Evolutionary conservation across 1,284 basidiomycete genomes (phyloP).

Genomic region (Chondrostereum purpureum): DNA sequence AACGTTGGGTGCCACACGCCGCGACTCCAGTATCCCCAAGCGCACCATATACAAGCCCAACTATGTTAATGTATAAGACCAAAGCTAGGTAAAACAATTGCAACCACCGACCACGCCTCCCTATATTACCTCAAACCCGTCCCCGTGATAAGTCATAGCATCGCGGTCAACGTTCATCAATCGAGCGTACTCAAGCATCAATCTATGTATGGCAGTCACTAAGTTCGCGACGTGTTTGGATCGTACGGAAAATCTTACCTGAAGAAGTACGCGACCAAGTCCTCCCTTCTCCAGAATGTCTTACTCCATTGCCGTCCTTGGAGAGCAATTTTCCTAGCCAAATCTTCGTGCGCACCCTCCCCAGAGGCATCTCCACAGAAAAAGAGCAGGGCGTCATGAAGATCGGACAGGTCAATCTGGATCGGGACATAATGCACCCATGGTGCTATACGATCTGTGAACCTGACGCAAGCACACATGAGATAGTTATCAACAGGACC

Average conservation of each 20-base stretch:
- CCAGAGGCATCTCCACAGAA: constrained; percentile 38
- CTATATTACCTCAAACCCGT: constrained; percentile 2
- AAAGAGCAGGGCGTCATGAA: constrained; percentile 48
- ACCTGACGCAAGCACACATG: constrained; percentile 10
- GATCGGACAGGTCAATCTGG: constrained; percentile 38
- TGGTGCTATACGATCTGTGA: constrained; percentile 28
- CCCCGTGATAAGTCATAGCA: constrained; percentile 18
- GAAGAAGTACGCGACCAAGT: constrained; percentile 51
- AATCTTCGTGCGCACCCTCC: constrained; percentile 36
- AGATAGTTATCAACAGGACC: background rate
- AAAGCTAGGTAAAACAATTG: no score
- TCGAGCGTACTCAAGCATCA: constrained; percentile 37
- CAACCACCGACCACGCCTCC: background rate
- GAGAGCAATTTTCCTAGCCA: constrained; percentile 43
- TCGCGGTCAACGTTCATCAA: constrained; percentile 35
- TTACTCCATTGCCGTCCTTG: constrained; percentile 46
- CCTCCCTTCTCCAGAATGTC: constrained; percentile 46
- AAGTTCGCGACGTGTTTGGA: no score
- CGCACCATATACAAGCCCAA: no score
- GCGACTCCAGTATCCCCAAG: no score
- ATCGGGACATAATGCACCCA: constrained; percentile 55
- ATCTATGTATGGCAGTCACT: no score
- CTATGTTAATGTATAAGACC: no score
- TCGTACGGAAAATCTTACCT: constrained; percentile 37
- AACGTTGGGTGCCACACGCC: no score